phyloP scores from a whole-genome alignment of 257 asterid species.

The Nicotiana benthamiana region DNA sequence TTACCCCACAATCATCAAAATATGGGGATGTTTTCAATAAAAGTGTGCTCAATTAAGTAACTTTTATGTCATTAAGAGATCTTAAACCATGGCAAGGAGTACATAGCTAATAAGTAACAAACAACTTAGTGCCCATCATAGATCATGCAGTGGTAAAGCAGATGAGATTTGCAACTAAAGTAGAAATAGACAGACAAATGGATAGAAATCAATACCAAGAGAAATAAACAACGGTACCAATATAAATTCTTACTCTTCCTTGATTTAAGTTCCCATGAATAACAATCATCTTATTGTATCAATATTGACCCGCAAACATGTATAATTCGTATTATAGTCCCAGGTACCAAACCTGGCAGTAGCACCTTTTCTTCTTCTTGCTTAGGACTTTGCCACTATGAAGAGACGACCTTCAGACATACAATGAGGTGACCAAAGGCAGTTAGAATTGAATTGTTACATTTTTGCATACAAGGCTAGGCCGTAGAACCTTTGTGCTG shows the following conservation, averaged over 20 bases:
- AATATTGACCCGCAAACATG: not conserved
- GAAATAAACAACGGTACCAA: not conserved
- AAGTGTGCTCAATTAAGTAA: not conserved
- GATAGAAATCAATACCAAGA: not conserved
- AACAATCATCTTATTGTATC: not conserved
- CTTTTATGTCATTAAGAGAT: not conserved
- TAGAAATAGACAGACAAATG: not conserved
- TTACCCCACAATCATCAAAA: too few species aligned
- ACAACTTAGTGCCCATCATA: not conserved
- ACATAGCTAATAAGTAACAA: not conserved
- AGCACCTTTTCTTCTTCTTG: not conserved
- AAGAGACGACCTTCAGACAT: not conserved
- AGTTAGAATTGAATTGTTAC: not conserved
- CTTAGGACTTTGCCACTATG: not conserved
- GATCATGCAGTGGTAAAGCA: not conserved
- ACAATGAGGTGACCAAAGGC: not conserved
- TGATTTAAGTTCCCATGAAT: not conserved
- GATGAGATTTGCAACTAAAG: not conserved
- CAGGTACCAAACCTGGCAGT: slow-evolving; percentile 2
- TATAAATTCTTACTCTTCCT: not conserved
- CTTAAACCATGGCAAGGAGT: not conserved
- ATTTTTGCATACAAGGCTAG: not conserved
- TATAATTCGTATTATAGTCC: not conserved
- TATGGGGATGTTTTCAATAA: not conserved
- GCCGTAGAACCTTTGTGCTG: not conserved